phyloP scores from a whole-genome alignment of 345 rosid species.

The Hypericum androsaemum region DNA sequence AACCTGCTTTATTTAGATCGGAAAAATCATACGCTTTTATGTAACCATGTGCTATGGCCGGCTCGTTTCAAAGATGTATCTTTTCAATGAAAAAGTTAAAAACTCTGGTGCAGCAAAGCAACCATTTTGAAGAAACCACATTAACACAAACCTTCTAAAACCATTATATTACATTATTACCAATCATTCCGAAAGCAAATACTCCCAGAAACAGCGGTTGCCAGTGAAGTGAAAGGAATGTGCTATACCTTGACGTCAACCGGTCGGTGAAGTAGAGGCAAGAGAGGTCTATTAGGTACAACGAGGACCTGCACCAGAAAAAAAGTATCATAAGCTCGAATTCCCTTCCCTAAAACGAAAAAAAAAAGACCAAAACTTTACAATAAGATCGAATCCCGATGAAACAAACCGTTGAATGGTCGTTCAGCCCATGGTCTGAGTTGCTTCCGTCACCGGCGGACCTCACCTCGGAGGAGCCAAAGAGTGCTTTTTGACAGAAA shows the following conservation, averaged over 20 bases:
- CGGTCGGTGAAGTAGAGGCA: slow-evolving; percentile 97
- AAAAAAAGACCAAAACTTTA: background rate
- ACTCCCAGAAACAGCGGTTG: background rate
- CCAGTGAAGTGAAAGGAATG: slow-evolving; percentile 1
- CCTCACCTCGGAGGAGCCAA: slow-evolving; percentile 67
- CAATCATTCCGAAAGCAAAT: background rate
- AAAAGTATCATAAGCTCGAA: no score
- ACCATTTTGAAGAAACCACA: no score
- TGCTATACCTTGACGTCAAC: slow-evolving; percentile 78
- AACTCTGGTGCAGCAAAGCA: background rate
- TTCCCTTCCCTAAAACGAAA: background rate
- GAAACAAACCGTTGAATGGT: slow-evolving; percentile 68
- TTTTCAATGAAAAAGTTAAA: background rate
- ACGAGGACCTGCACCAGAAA: slow-evolving; percentile 95
- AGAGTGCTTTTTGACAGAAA: slow-evolving; percentile 40
- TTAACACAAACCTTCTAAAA: background rate
- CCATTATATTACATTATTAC: background rate
- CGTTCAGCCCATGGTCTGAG: slow-evolving; percentile 72
- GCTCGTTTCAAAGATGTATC: no score
- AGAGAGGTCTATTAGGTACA: slow-evolving; percentile 85
- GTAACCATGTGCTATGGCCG: no score
- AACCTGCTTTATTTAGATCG: no score
- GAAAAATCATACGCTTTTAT: no score
- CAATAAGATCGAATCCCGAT: no score
- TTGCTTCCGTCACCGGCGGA: slow-evolving; percentile 40